Evolutionary conservation across 768 basidiomycete genomes (phyloP), one percentile per base, ranked within the genome.

Genomic region (Termitomyces sp.): DNA sequence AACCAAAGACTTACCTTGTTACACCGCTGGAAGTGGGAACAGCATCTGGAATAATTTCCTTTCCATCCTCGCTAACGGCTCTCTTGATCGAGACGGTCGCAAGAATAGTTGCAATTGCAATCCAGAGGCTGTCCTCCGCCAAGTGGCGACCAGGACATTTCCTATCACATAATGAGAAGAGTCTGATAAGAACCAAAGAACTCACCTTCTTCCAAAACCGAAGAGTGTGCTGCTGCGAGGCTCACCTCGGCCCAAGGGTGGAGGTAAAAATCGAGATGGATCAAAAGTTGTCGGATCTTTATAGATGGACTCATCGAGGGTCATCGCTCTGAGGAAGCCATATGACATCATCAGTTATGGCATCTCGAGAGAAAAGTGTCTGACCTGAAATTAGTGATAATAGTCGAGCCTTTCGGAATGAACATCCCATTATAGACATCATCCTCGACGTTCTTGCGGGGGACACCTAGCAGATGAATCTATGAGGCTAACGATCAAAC

Each of bases 71-170:
- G 24, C 51, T 55, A 13, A 49, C 0, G 8, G 59, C 42, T 34
- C 47, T 56, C 27, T 43, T 47, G 18, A 63, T 42, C 9, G 42
- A 40, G 7, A 56, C 24, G 8, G 49, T 34, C 27, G 60, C 45
- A 6, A 63, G 46, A 2, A 54, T 57, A 4, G 48, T 46, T 6
- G 56, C 60, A 32, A 64, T 50, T 27, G 40, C 60, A 42, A 64
- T 62, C 64, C 70, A 71, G 27, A 76, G n/a, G n/a, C 73, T 76
- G 5, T 72, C 67, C 24, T 79, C 76, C 2, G 76, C 79, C 30
- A 81, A 62, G 44, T 74, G 53, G 24, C 68, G 62, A 8, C 78
- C 80, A 20, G 75, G 71, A 47, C 75, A 76, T 12, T 68, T 50
- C 22, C 62, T 65, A 53, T n/a, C 18, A 8, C 26, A 45, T 12